phyloP scores from a whole-genome alignment of 768 basidiomycete species.

The Hydnomerulius pinastri region DNA sequence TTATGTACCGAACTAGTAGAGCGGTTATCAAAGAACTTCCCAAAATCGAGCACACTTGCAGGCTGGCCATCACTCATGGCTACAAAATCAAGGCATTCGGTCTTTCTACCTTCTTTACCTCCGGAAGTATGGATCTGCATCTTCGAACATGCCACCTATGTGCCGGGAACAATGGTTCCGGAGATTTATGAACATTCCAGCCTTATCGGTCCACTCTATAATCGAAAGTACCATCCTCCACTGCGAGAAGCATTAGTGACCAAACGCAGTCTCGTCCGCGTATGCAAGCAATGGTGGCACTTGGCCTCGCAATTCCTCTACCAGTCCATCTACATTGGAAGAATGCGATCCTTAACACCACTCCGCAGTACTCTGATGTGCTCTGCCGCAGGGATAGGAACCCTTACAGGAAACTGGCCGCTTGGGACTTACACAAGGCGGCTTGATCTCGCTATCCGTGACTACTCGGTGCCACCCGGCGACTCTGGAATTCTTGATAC shows the following conservation, averaged over 20 bases:
- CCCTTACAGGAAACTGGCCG: conserved; percentile 7
- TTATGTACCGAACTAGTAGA: too few species aligned
- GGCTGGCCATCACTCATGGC: neutral
- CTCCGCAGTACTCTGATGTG: conserved; percentile 15
- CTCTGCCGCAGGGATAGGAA: conserved; percentile 12
- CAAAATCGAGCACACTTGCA: neutral
- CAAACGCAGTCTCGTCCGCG: conserved; percentile 27
- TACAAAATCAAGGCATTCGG: neutral
- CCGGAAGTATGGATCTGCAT: conserved; percentile 27
- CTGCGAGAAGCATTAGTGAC: conserved; percentile 25
- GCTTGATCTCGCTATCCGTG: conserved; percentile 27
- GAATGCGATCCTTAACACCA: conserved; percentile 17
- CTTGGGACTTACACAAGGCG: conserved; percentile 26
- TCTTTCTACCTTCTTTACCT: conserved; percentile 11
- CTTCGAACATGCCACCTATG: conserved; percentile 22
- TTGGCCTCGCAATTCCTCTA: conserved; percentile 27
- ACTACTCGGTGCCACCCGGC: neutral
- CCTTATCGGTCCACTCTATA: conserved; percentile 8
- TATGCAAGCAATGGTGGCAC: conserved; percentile 31
- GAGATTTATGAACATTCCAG: conserved; percentile 23
- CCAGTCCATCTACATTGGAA: conserved; percentile 22
- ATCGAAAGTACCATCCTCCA: neutral
- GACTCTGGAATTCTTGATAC: conserved; percentile 6
- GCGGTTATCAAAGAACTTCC: neutral
- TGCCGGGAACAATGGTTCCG: conserved; percentile 21